Evolutionary conservation across 352 stramenopile species (phyloP).

Genomic region (Pythium utonaiense): DNA sequence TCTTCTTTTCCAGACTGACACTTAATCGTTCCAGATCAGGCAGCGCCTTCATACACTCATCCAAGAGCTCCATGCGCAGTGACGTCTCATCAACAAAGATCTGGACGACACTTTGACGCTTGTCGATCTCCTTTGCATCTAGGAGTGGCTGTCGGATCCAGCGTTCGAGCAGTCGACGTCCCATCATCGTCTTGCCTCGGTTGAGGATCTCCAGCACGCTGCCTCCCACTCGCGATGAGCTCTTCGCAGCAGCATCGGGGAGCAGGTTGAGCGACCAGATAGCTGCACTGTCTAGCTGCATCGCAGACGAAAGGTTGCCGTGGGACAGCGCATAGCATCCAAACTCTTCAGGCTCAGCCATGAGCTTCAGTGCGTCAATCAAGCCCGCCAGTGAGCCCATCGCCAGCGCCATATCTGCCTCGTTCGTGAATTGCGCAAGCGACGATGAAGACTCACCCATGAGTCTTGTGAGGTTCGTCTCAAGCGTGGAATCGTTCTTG

Average conservation of each 20-base stretch:
- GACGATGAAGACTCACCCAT: slow-evolving; percentile 37
- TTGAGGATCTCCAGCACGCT: slow-evolving; percentile 95
- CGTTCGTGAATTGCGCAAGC: slow-evolving; percentile 58
- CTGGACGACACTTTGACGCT: slow-evolving; percentile 90
- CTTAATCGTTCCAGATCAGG: slow-evolving; percentile 76
- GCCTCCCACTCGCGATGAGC: slow-evolving; percentile 42
- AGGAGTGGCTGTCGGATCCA: slow-evolving; percentile 97
- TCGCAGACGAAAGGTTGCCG: slow-evolving; percentile 78
- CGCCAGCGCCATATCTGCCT: slow-evolving; percentile 64
- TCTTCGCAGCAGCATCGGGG: slow-evolving; percentile 57
- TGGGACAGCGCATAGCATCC: slow-evolving; percentile 64
- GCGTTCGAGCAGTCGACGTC: slow-evolving; percentile 89
- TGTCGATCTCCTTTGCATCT: slow-evolving; percentile 80
- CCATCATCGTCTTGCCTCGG: slow-evolving; percentile 93
- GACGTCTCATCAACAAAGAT: slow-evolving; percentile 89
- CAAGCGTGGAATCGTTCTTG: slow-evolving; percentile 40
- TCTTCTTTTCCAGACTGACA: slow-evolving; percentile 64
- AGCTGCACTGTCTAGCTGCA: slow-evolving; percentile 92
- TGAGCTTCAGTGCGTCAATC: slow-evolving; percentile 63
- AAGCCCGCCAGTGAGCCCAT: slow-evolving; percentile 67
- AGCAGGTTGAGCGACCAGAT: slow-evolving; percentile 92
- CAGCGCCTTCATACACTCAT: slow-evolving; percentile 85
- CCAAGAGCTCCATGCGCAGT: slow-evolving; percentile 83
- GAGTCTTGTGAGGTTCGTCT: slow-evolving; percentile 64
- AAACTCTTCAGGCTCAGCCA: slow-evolving; percentile 64